These are phyloP conservation scores for Pleurotus ostreatus DNA, from an alignment of 768 basidiomycete species.

Conservation along the genomic window DNA sequence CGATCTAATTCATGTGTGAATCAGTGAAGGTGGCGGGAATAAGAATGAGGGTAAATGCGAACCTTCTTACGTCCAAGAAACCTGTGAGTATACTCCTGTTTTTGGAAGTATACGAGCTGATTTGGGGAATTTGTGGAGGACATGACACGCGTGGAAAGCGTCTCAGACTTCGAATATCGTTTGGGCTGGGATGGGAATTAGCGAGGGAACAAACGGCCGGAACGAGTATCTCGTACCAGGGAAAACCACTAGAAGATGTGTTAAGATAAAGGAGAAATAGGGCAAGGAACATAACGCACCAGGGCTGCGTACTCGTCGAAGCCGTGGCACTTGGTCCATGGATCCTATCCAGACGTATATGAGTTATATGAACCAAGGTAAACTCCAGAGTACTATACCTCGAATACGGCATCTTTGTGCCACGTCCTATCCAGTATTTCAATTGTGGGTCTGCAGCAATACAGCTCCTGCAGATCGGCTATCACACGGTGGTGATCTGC, in stretches of 20 bases:
- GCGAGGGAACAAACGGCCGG: background rate
- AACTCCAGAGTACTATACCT: conserved; percentile 31
- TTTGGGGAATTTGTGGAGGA: conserved; percentile 57
- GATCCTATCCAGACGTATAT: conserved; percentile 31
- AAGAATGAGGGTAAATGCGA: conserved; percentile 2
- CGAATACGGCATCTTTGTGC: conserved; percentile 50
- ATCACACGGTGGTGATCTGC: conserved; percentile 44
- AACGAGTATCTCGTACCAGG: conserved; percentile 30
- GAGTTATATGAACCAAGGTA: background rate
- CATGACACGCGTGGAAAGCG: conserved; percentile 49
- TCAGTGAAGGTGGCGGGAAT: background rate
- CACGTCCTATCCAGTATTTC: conserved; percentile 53
- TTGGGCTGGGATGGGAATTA: conserved; percentile 39
- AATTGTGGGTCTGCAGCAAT: conserved; percentile 45
- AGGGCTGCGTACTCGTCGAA: conserved; percentile 49
- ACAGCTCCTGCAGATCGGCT: conserved; percentile 56
- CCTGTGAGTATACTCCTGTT: conserved; percentile 57
- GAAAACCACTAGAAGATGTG: conserved; percentile 40
- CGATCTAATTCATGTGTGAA: conserved; percentile 29
- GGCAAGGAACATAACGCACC: conserved; percentile 28
- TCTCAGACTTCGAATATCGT: conserved; percentile 46
- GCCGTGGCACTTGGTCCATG: conserved; percentile 45
- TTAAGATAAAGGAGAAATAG: background rate
- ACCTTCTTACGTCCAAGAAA: conserved; percentile 51
- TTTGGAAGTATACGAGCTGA: conserved; percentile 55